These are phyloP conservation scores for Aspergillus leporis DNA, from an alignment of 495 filamentous ascomycete genomes.

Conservation along the genomic window DNA sequence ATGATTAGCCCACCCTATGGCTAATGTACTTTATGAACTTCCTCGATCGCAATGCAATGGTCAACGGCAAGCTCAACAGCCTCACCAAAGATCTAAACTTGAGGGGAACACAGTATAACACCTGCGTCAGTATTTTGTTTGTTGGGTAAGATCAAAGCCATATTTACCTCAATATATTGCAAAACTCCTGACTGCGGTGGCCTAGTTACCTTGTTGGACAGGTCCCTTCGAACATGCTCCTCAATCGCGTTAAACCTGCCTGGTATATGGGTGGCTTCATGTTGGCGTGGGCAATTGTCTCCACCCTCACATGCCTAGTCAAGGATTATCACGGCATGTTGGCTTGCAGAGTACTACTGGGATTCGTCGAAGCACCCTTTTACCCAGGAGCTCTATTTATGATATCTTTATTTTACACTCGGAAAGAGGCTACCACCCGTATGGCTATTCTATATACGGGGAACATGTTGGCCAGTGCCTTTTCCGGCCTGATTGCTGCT, in stretches of 20 bases:
- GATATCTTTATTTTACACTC: constrained; percentile 48
- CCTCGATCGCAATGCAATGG: constrained; percentile 47
- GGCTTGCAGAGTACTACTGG: constrained; percentile 38
- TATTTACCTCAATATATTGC: neutral
- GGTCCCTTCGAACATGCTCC: constrained; percentile 58
- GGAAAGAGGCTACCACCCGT: constrained; percentile 33
- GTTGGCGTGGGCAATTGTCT: constrained; percentile 51
- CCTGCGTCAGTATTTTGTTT: constrained; percentile 57
- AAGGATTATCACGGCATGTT: constrained; percentile 45
- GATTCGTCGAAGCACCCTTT: constrained; percentile 53
- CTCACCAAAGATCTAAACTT: constrained; percentile 45
- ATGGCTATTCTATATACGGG: constrained; percentile 28
- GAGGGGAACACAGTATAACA: constrained; percentile 49
- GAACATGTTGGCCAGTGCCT: constrained; percentile 27
- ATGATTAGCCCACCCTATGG: constrained; percentile 36
- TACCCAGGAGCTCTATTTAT: constrained; percentile 47
- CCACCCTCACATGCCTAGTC: constrained; percentile 42
- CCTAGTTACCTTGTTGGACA: constrained; percentile 48
- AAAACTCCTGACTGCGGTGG: constrained; percentile 1
- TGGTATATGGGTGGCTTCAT: constrained; percentile 41
- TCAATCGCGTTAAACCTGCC: constrained; percentile 44
- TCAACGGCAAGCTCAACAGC: constrained; percentile 35
- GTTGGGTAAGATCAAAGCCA: constrained; percentile 41
- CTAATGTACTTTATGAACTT: constrained; percentile 54
- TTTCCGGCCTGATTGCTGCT: constrained; percentile 29